Percentiles rank a stretch among this genome's conserved stretches.
Evolutionary conservation across 1,139 yeast species (phyloP).

Genomic region (Geotrichum citri-aurantii): DNA sequence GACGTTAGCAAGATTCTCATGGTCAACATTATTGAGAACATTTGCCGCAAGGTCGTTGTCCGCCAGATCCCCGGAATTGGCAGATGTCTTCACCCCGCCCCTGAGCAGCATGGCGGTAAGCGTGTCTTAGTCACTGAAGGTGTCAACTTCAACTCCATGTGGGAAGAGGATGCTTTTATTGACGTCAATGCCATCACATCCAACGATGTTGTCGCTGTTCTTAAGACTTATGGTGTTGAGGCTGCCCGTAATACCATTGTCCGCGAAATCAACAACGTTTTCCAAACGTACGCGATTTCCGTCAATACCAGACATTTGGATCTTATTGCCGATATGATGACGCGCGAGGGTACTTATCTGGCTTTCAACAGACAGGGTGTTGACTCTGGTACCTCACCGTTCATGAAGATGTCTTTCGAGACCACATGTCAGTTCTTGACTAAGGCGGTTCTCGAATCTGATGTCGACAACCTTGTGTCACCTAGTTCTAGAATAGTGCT

Average conservation of each 20-base stretch:
- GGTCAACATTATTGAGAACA: constrained; percentile 93
- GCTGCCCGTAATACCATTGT: constrained; percentile 98
- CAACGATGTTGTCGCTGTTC: constrained; percentile 87
- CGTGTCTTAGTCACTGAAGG: constrained; percentile 93
- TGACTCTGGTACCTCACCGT: constrained; percentile 89
- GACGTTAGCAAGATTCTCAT: constrained; percentile 88
- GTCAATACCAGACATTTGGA: constrained; percentile 94
- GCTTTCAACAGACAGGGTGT: constrained; percentile 99
- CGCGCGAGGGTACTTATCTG: constrained; percentile 93
- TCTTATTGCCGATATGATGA: constrained; percentile 98
- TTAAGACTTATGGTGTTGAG: constrained; percentile 93
- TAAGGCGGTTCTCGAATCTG: constrained; percentile 91
- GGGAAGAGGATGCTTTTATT: constrained; percentile 93
- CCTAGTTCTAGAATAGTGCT: constrained; percentile 95
- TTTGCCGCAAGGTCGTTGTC: constrained; percentile 85
- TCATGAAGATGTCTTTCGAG: constrained; percentile 98
- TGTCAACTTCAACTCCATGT: constrained; percentile 94
- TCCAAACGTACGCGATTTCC: constrained; percentile 92
- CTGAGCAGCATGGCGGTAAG: constrained; percentile 47
- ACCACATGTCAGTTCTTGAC: constrained; percentile 97
- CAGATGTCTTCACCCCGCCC: constrained; percentile 82
- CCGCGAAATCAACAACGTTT: constrained; percentile 90
- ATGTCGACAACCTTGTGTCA: constrained; percentile 77
- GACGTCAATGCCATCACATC: constrained; percentile 84
- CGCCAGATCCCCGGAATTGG: constrained; percentile 90